Conservation (phyloP, 768 basidiomycete species). For the Phylloporus arenicola region DNA sequence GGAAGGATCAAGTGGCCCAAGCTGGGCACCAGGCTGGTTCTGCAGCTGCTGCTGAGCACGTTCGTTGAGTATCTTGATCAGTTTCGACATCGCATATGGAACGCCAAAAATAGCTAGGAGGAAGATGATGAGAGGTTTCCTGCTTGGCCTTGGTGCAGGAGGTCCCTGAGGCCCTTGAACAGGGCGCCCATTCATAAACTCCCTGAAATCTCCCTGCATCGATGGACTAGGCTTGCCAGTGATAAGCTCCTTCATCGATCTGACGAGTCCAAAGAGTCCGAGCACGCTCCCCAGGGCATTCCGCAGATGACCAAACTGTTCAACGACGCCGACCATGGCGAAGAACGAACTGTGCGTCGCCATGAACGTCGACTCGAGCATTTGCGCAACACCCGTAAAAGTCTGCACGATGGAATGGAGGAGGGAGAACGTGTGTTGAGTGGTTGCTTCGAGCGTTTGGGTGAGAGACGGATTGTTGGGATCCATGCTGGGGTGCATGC, state of each 20-base stretch:
- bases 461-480: conserved; percentile 62
- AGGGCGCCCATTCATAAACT: conserved; percentile 64
- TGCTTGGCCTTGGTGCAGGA: conserved; percentile 58
- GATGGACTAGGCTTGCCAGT: conserved; percentile 41
- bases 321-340: conserved; percentile 93
- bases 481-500: conserved; percentile 39
- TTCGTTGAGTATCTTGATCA: conserved; percentile 73
- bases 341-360: conserved; percentile 95
- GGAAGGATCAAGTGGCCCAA: conserved; percentile 69
- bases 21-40: conserved; percentile 29
- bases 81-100: conserved; percentile 88
- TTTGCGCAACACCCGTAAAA: conserved; percentile 90
- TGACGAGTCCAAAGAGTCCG: conserved; percentile 82
- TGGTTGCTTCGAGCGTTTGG: conserved; percentile 83
- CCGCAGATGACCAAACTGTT: conserved; percentile 88
- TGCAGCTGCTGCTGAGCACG: conserved; percentile 51
- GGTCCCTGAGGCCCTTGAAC: conserved; percentile 43
- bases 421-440: conserved; percentile 88
- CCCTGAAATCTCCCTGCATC: conserved; percentile 64
- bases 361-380: conserved; percentile 97
- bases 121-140: conserved; percentile 90
- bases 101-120: conserved; percentile 89
- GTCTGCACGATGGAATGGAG: conserved; percentile 94
- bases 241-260: conserved; percentile 74
- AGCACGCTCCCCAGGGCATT: conserved; percentile 92